Percentiles rank a stretch among this genome's conserved stretches.
Evolutionary conservation across 495 filamentous ascomycete genomes (phyloP).

Genomic region (Aspergillus wentii): DNA sequence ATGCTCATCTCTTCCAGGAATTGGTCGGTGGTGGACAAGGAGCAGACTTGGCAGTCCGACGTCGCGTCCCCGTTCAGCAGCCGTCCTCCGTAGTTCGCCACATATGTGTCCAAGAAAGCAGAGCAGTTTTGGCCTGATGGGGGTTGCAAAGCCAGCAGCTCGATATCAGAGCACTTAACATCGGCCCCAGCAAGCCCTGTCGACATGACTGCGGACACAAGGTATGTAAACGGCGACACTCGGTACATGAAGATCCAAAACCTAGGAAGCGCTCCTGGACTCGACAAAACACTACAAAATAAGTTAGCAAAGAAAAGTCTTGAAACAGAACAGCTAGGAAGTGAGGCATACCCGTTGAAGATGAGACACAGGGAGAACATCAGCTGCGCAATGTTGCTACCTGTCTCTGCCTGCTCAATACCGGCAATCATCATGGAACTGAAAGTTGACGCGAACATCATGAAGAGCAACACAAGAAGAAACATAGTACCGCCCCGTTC

Average conservation of each 20-base stretch:
- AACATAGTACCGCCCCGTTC: conserved; percentile 65
- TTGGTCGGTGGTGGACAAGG: conserved; percentile 52
- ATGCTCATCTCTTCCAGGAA: conserved; percentile 51
- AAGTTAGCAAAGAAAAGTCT: conserved; percentile 6
- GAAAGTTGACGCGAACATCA: conserved; percentile 49
- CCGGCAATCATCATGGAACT: conserved; percentile 61
- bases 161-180: conserved; percentile 56
- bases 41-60: conserved; percentile 56
- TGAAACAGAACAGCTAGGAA: background rate
- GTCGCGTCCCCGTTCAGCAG: conserved; percentile 49
- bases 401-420: conserved; percentile 61
- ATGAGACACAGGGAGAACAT: conserved; percentile 63
- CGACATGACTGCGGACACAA: conserved; percentile 60
- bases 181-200: conserved; percentile 53
- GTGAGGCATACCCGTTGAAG: conserved; percentile 52
- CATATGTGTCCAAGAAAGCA: conserved; percentile 53
- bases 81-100: conserved; percentile 40
- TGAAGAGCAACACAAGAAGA: conserved; percentile 44
- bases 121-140: conserved; percentile 48
- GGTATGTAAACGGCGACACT: conserved; percentile 69
- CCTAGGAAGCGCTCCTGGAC: conserved; percentile 53
- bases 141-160: conserved; percentile 53
- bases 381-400: conserved; percentile 60
- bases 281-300: conserved; percentile 59
- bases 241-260: conserved; percentile 91